Evolutionary conservation across 495 filamentous ascomycete species (phyloP).

Genomic region (Aspergillus nidulans): DNA sequence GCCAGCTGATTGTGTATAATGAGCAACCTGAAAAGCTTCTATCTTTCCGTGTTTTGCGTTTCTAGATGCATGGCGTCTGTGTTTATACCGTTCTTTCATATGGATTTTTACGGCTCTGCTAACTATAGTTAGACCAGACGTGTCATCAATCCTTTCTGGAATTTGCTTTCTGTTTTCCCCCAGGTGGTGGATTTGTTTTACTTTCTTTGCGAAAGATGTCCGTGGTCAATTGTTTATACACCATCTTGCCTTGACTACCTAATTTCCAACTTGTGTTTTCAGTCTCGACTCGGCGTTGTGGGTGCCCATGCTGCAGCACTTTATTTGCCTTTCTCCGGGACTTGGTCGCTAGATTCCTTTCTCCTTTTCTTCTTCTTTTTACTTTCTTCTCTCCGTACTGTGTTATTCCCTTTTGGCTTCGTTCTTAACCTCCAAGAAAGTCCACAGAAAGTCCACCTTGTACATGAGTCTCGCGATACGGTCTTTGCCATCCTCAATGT

Average conservation of each 20-base stretch:
- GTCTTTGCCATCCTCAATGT: conserved; percentile 1
- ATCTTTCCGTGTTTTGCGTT: neutral
- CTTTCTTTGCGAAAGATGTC: conserved; percentile 6
- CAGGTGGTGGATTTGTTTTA: conserved; percentile 11
- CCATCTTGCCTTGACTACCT: conserved; percentile 5
- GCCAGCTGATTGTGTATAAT: conserved; percentile 10
- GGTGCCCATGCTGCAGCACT: conserved; percentile 8
- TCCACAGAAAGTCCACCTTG: conserved; percentile 7
- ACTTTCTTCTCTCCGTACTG: neutral
- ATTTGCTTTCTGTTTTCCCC: too few species aligned
- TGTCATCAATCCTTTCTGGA: conserved; percentile 1
- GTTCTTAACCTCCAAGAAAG: neutral
- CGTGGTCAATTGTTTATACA: neutral
- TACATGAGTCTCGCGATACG: conserved; percentile 3
- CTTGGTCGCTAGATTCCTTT: conserved; percentile 17
- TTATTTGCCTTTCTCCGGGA: conserved; percentile 8
- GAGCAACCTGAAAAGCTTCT: conserved; percentile 6
- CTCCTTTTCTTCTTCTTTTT: neutral
- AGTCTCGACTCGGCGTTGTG: conserved; percentile 21
- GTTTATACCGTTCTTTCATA: conserved; percentile 13
- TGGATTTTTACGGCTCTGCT: conserved; percentile 9
- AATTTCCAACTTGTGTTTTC: neutral
- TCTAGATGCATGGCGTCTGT: conserved; percentile 7
- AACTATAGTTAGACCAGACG: conserved; percentile 1
- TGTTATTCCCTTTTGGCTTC: neutral